Evolutionary conservation across 2,329 filamentous ascomycete species (phyloP), one percentile per base, ranked within the genome.

Genomic region (Fusarium pseudograminearum): DNA sequence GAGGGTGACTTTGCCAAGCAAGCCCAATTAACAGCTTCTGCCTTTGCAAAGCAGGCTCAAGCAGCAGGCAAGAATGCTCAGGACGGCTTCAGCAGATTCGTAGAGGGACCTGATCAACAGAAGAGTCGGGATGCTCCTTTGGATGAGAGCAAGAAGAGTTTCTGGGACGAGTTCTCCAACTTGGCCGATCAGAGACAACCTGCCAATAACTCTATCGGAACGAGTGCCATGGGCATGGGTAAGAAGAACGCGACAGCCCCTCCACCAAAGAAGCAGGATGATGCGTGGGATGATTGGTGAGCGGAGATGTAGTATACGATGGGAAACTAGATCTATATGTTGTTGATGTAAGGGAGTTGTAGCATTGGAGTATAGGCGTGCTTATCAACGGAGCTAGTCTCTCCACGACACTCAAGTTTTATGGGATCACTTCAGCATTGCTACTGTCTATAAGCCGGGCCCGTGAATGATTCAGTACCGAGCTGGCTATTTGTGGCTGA

Each of bases 141-240:
- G 53, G 85, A 90, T 75, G 85, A 83, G 85, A 91, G 79, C 87
- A 92, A 90, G 80, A 91, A 91, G 77, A 91, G 92, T 72, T 97
- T 97, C 80, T 98, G 94, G 94, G 94, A 97, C 78, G 91, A 91
- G 72, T 97, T 98, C 80, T 91, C 93, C 0, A 88, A 87, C 30
- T 79, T 91, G 28, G 91, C 89, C 1, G 87, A 91, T 80, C 83
- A 87, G 74, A 80, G 81, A 61, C 80, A 82, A 69, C 77, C 77
- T 15, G 77, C 76, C 44, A 80, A 81, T 60, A 86, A 82, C 73
- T 82, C 86, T 4, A 87, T 89, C 65, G 87, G 87, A 33, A 89
- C 87, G 22, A 83, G 85, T 61, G 87, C 87, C 22, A 88, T 89
- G 85, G 85, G 85, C 34, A 87, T 85, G 80, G 83, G 85, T 4